These are phyloP conservation scores for Kurtzmaniella fragi DNA, from an alignment of 805 yeast genomes.

Conservation along the genomic window DNA sequence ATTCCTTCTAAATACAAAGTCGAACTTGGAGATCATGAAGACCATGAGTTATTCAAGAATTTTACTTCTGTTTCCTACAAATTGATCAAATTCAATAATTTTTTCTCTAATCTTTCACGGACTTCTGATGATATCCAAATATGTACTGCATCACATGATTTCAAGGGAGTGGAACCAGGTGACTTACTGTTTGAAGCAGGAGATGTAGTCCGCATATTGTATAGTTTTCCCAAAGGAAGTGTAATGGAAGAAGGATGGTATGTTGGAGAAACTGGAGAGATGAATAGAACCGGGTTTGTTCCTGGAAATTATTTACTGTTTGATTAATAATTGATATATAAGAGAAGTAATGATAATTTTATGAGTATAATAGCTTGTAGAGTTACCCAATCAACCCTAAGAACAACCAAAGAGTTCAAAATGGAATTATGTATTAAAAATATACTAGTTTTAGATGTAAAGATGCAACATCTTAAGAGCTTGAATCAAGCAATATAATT, in stretches of 20 bases:
- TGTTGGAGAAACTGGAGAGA: constrained; percentile 18
- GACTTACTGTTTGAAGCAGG: constrained; percentile 32
- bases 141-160: constrained; percentile 17
- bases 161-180: constrained; percentile 29
- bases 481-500: too few species aligned
- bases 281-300: constrained; percentile 30
- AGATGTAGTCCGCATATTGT: constrained; percentile 27
- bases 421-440: too few species aligned
- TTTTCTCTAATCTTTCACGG: constrained; percentile 15
- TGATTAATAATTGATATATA: background rate
- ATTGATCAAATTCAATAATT: constrained; percentile 17
- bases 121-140: constrained; percentile 3
- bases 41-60: constrained; percentile 9
- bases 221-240: constrained; percentile 23
- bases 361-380: too few species aligned
- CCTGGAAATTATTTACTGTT: constrained; percentile 23
- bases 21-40: constrained; percentile 3
- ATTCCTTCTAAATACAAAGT: constrained; percentile 7
- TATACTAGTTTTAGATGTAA: too few species aligned
- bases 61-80: constrained; percentile 20
- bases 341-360: background rate
- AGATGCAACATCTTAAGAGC: too few species aligned
- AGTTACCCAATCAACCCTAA: too few species aligned
- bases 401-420: too few species aligned
- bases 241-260: constrained; percentile 26